These are phyloP conservation scores for Leptographium radiaticola DNA, from an alignment of 2,329 filamentous ascomycete species.

Conservation along the genomic window DNA sequence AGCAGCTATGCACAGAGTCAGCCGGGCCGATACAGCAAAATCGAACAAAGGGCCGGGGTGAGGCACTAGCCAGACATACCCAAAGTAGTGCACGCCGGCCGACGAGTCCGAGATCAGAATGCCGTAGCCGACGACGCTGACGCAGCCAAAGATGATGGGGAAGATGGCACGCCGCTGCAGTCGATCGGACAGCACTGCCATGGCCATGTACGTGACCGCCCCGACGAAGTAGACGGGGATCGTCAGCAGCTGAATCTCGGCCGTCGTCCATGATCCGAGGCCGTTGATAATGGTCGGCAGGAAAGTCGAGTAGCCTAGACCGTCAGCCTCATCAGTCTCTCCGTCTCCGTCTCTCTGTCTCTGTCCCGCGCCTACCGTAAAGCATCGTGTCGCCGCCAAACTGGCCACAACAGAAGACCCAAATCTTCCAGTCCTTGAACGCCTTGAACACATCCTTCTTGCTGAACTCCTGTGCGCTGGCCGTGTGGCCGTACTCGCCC, in stretches of 20 bases:
- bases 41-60: no score
- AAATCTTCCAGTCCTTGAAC: constrained; percentile 65
- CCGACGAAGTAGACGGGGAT: constrained; percentile 68
- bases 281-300: constrained; percentile 65
- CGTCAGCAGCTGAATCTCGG: constrained; percentile 61
- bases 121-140: constrained; percentile 57
- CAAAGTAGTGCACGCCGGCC: constrained; percentile 58
- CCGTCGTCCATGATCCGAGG: constrained; percentile 48
- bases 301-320: constrained; percentile 57
- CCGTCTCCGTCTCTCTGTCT: constrained; percentile 2
- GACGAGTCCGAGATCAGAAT: constrained; percentile 49
- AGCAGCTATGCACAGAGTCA: constrained; percentile 31
- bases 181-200: constrained; percentile 55
- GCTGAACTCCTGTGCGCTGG: constrained; percentile 30
- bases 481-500: constrained; percentile 34
- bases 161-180: constrained; percentile 54
- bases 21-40: not conserved
- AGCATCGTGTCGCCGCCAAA: constrained; percentile 67
- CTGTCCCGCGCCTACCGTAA: constrained; percentile 31
- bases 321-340: constrained; percentile 6
- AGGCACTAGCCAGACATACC: constrained; percentile 11
- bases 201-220: constrained; percentile 52
- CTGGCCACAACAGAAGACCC: constrained; percentile 54
- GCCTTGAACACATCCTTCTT: constrained; percentile 52
- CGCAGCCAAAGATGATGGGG: constrained; percentile 44